A percentile compares a stretch with the other conserved stretches of the same genome.
These are phyloP conservation scores for Metroxylon sagu DNA, from an alignment of 176 grass and related monocot genomes.

Conservation along the genomic window DNA sequence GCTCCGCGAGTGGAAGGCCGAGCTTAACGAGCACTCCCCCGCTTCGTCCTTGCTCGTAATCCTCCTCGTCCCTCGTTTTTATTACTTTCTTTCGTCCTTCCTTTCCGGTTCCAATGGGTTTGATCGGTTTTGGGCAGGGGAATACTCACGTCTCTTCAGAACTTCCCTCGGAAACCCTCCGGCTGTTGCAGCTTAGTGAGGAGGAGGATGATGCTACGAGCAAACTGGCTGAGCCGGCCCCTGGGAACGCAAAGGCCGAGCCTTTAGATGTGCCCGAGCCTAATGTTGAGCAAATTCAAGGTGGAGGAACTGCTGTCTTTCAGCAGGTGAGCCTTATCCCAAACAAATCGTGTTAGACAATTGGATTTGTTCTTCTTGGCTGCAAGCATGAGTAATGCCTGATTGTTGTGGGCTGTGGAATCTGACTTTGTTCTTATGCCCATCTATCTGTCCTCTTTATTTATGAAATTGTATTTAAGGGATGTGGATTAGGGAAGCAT, in stretches of 20 bases:
- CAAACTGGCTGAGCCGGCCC: constrained; percentile 31
- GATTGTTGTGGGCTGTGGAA: no score
- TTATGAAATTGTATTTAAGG: no score
- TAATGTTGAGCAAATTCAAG: background rate
- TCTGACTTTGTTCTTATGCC: no score
- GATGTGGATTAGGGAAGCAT: no score
- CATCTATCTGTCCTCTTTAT: no score
- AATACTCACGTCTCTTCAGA: constrained; percentile 31
- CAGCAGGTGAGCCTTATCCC: background rate
- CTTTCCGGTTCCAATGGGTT: background rate
- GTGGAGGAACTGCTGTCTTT: background rate
- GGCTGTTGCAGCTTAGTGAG: constrained; percentile 60
- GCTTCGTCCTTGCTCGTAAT: constrained; percentile 62
- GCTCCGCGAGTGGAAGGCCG: constrained; percentile 82
- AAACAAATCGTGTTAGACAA: background rate
- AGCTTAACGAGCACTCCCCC: constrained; percentile 74
- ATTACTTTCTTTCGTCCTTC: background rate
- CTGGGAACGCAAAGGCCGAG: background rate
- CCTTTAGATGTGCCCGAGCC: background rate
- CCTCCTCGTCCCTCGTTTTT: background rate
- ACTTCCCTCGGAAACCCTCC: constrained; percentile 56
- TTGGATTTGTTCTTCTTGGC: background rate
- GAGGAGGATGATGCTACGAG: constrained; percentile 90
- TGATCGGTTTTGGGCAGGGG: constrained; percentile 17
- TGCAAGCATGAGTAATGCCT: background rate